Percentiles rank a stretch among this genome's conserved stretches.
Evolutionary conservation across 805 yeast species (phyloP).

Genomic region (Saccharomycopsis fodiens): DNA sequence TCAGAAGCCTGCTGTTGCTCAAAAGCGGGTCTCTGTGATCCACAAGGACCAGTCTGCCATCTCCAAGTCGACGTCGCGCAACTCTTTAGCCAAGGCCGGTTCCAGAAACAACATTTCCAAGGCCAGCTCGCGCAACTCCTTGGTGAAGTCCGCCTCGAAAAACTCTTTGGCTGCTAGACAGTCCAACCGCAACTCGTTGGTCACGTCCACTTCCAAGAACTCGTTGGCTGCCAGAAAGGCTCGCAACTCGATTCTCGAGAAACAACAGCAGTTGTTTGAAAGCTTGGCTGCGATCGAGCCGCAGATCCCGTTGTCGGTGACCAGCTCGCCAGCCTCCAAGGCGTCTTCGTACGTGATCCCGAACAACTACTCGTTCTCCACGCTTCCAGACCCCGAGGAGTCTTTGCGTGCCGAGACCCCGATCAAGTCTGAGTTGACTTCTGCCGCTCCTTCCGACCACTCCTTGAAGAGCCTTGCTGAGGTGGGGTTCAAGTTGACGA

Average conservation of each 20-base stretch:
- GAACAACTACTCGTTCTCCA: slow-evolving; percentile 19
- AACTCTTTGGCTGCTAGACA: slow-evolving; percentile 1
- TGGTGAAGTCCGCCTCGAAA: slow-evolving; percentile 6
- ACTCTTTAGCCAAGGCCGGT: not conserved
- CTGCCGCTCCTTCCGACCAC: not conserved
- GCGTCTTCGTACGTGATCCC: slow-evolving; percentile 8
- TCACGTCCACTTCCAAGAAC: not conserved
- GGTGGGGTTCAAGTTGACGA: not conserved
- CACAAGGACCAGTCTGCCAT: not conserved
- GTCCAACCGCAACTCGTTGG: not conserved
- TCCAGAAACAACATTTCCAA: not conserved
- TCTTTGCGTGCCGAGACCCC: slow-evolving; percentile 2
- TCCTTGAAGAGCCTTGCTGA: not conserved
- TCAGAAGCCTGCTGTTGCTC: not conserved
- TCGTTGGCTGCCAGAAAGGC: not conserved
- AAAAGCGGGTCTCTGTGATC: not conserved
- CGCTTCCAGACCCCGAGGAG: slow-evolving; percentile 2
- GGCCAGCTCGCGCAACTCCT: not conserved
- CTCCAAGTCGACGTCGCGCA: not conserved
- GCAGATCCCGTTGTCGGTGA: not conserved
- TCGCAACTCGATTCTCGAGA: slow-evolving; percentile 1
- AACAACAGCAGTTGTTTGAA: slow-evolving; percentile 11
- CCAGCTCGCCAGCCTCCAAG: not conserved
- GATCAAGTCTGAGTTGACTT: not conserved
- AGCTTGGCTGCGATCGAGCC: slow-evolving; percentile 1